Percentiles rank a stretch among this genome's conserved stretches.
Evolutionary conservation across 2,329 filamentous ascomycete genomes (phyloP).

Genomic region (Scedosporium aurantiacum): DNA sequence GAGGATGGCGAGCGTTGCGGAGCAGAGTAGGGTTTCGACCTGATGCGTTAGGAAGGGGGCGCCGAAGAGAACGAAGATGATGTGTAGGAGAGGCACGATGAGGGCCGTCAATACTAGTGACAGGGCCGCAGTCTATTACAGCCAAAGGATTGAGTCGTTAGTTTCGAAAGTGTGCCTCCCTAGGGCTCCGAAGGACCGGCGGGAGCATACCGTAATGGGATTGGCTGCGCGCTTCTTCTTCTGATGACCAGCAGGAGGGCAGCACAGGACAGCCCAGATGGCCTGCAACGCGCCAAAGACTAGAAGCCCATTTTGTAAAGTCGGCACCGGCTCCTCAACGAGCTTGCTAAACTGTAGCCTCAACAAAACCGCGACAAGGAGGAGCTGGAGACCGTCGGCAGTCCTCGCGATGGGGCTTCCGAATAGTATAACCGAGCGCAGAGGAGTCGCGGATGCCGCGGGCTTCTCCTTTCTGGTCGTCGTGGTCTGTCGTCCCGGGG

Average conservation of each 20-base stretch:
- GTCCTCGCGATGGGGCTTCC: conserved; percentile 23
- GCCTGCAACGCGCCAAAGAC: conserved; percentile 55
- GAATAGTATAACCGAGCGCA: conserved; percentile 27
- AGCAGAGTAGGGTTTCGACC: conserved; percentile 66
- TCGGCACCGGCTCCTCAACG: conserved; percentile 56
- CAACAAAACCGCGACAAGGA: conserved; percentile 54
- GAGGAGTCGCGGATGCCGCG: conserved; percentile 12
- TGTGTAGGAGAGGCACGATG: conserved; percentile 51
- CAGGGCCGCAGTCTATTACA: conserved; percentile 30
- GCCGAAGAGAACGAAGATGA: conserved; percentile 74
- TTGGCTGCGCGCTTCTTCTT: not conserved
- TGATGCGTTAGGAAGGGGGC: conserved; percentile 78
- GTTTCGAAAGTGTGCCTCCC: not conserved
- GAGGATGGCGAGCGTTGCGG: conserved; percentile 71
- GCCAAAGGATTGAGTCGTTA: not conserved
- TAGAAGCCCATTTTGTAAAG: conserved; percentile 50
- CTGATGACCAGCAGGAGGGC: conserved; percentile 49
- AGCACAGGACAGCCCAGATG: conserved; percentile 48
- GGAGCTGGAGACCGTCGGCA: conserved; percentile 42
- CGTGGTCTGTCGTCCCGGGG: conserved; percentile 20
- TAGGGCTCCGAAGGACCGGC: not conserved
- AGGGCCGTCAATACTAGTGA: conserved; percentile 53
- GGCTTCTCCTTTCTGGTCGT: conserved; percentile 17
- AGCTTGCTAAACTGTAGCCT: conserved; percentile 53
- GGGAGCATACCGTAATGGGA: not conserved